phyloP scores from a whole-genome alignment of 2,329 filamentous ascomycete genomes.

The Aspergillus vadensis region DNA sequence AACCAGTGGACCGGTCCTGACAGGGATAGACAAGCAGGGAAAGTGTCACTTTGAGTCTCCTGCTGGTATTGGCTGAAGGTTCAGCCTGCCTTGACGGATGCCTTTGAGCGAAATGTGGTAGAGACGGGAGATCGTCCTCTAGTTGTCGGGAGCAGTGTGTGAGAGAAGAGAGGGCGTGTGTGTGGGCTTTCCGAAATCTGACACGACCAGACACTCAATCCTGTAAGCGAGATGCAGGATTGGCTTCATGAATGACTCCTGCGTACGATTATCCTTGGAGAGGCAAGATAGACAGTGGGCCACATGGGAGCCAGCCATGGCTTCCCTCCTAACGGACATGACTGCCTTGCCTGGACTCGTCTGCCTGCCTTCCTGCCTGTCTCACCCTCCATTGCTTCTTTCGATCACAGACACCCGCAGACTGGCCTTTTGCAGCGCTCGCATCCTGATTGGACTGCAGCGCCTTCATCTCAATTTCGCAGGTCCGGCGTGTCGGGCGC shows the following conservation, averaged over 20 bases:
- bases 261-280: background rate
- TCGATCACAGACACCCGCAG: background rate
- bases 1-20: background rate
- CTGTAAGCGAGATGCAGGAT: background rate
- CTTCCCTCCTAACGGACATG: background rate
- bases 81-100: background rate
- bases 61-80: background rate
- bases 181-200: background rate
- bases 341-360: background rate
- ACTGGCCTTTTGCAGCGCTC: background rate
- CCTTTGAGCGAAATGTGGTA: conserved; percentile 7
- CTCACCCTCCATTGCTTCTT: conserved; percentile 4
- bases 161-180: background rate
- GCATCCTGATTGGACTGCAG: background rate
- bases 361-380: background rate
- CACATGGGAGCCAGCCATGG: background rate
- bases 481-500: too few relatives aligned
- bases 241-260: background rate
- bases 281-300: background rate
- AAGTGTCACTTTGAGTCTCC: background rate
- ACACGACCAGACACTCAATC: conserved; percentile 2
- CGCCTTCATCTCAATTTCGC: background rate
- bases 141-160: conserved; percentile 6
- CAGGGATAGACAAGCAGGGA: background rate
- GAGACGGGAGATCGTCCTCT: conserved; percentile 26